Conservation (phyloP, 2,329 filamentous ascomycete species). For the Curvularia verruculosa region DNA sequence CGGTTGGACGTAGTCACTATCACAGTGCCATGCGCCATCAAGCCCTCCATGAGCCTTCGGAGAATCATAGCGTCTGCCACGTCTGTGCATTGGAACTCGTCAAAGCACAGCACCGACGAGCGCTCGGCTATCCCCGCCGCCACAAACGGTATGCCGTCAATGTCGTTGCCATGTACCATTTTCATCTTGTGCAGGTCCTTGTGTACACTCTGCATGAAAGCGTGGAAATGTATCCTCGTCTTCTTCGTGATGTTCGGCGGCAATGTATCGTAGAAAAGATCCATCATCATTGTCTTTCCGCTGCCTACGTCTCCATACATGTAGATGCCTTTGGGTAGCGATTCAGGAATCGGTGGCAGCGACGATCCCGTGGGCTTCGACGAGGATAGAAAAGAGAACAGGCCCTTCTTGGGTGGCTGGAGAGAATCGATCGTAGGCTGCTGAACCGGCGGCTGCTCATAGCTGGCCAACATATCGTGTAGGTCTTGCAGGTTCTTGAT, state of each 20-base stretch:
- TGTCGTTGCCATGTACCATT: constrained; percentile 83
- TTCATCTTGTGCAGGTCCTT: constrained; percentile 88
- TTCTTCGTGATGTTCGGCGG: constrained; percentile 80
- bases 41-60: constrained; percentile 80
- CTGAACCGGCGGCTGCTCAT: constrained; percentile 74
- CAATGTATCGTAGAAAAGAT: constrained; percentile 93
- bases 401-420: constrained; percentile 58
- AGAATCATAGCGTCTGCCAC: constrained; percentile 99
- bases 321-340: constrained; percentile 86
- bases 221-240: constrained; percentile 96
- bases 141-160: constrained; percentile 89
- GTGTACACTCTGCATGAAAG: constrained; percentile 99
- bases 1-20: constrained; percentile 95
- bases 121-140: constrained; percentile 91
- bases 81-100: constrained; percentile 98
- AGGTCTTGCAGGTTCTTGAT: constrained; percentile 89
- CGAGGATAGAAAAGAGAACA: constrained; percentile 68
- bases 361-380: constrained; percentile 46
- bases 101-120: constrained; percentile 89
- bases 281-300: constrained; percentile 99
- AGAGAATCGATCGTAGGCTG: constrained; percentile 78
- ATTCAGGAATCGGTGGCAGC: constrained; percentile 65
- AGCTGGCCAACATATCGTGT: constrained; percentile 78
- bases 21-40: constrained; percentile 97
- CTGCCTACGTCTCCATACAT: constrained; percentile 96